phyloP scores from a whole-genome alignment of 225 moss, liverwort and hornwort genomes.

The Sphagnum tenellum region DNA sequence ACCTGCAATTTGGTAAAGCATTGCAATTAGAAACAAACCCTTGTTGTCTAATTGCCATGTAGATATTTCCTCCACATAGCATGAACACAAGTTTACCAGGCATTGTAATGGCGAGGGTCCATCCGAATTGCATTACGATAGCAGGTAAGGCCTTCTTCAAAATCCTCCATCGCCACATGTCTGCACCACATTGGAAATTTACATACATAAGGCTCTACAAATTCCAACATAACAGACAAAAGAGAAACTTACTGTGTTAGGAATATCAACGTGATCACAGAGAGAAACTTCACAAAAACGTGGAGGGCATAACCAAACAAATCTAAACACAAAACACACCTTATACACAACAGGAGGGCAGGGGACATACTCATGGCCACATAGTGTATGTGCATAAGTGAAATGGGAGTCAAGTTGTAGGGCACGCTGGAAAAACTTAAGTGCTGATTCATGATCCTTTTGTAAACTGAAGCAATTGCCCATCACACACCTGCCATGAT shows the following conservation, averaged over 20 bases:
- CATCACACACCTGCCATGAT: slow-evolving; percentile 74
- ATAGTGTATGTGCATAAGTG: slow-evolving; percentile 93
- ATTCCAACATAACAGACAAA: too few species aligned
- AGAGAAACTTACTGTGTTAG: too few species aligned
- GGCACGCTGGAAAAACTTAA: slow-evolving; percentile 96
- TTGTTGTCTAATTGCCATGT: not conserved
- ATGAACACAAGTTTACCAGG: slow-evolving; percentile 33
- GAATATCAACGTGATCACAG: too few species aligned
- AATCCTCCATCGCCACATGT: slow-evolving; percentile 98
- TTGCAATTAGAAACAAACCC: not conserved
- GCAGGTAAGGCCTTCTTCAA: slow-evolving; percentile 84
- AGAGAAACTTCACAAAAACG: too few species aligned
- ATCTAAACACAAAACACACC: too few species aligned
- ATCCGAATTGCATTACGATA: slow-evolving; percentile 92
- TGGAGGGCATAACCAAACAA: too few species aligned
- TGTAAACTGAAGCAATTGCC: slow-evolving; percentile 98
- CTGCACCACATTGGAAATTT: slow-evolving; percentile 9
- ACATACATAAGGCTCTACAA: too few species aligned
- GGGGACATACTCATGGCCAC: slow-evolving; percentile 81
- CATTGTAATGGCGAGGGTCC: slow-evolving; percentile 91
- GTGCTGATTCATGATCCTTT: slow-evolving; percentile 91
- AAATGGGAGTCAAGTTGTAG: slow-evolving; percentile 78
- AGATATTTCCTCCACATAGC: not conserved
- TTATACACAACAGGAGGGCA: not conserved
- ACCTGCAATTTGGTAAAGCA: slow-evolving; percentile 21